Evolutionary conservation across 2,329 filamentous ascomycete species (phyloP), one percentile per base, ranked within the genome.

Genomic region (Monosporascus sp.): DNA sequence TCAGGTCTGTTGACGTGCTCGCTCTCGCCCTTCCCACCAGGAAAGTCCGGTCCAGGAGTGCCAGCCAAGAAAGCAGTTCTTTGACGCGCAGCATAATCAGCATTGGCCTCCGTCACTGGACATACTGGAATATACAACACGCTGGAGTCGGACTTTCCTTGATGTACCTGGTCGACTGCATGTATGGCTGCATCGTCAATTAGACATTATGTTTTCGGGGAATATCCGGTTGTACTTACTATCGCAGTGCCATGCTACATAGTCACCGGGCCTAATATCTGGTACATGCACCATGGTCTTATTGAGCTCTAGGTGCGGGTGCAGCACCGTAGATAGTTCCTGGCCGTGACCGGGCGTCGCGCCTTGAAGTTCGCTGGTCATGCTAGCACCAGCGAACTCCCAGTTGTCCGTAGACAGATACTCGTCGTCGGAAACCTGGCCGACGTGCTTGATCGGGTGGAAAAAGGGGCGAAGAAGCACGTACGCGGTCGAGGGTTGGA

Each of bases 51-150:
- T 0, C 79, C 81, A 0, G 86, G 86, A 0, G 78, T 81, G 5
- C 91, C 91, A 0, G 74, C 66, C 3, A 87, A 69, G 60, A 94
- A 94, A 0, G 83, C 81, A n/a, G 82, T 76, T 20, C 87, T 80
- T 72, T 96, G 91, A 17, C 82, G 78, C 1, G 72, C 77, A 1
- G 93, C 74, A 65, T 92, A 94, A 22, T 80, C 71, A 0, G 87
- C 85, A 62, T 94, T 96, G 40, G 77, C 72, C 51, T 86, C 81
- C 1, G 91, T 96, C 31, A 91, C 78, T 0, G 92, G 91, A 51
- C 89, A 94, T 0, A 89, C 86, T 0, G 92, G 91, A 52, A 97
- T 96, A 64, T 97, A 97, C 55, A 97, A 65, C 0, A 96, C 92
- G 61, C 86, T 91, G 0, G 88, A 91, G 68, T 97, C 92, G 0